Percentiles rank a stretch among this genome's conserved stretches.
Evolutionary conservation across 768 basidiomycete species (phyloP).

Genomic region (Boletus eberwhitei): DNA sequence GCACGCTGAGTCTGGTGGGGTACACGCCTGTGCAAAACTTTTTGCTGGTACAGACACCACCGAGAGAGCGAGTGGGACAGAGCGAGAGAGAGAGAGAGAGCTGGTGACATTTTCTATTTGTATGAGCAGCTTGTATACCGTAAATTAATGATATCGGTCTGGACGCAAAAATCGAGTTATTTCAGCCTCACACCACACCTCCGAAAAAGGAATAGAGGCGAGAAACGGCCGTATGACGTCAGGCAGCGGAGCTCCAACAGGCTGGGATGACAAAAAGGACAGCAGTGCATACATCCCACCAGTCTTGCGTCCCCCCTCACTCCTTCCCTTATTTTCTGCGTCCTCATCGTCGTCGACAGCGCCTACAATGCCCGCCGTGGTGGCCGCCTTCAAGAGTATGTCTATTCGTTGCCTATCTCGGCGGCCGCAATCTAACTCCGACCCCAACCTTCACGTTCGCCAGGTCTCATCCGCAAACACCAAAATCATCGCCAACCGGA

Average conservation of each 20-base stretch:
- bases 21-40: conserved; percentile 76
- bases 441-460: conserved; percentile 17
- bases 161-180: not conserved
- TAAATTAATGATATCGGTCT: not conserved
- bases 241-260: conserved; percentile 33
- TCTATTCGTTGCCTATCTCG: conserved; percentile 8
- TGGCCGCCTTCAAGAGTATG: conserved; percentile 87
- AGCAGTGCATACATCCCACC: conserved; percentile 11
- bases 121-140: too few species aligned
- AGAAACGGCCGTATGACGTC: conserved; percentile 28
- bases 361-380: conserved; percentile 61
- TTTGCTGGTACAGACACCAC: conserved; percentile 64
- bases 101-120: not conserved
- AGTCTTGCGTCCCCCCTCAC: conserved; percentile 1
- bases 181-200: not conserved
- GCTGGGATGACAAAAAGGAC: conserved; percentile 31
- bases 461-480: conserved; percentile 76
- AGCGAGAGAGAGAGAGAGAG: conserved; percentile 33
- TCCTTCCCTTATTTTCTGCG: not conserved
- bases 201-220: conserved; percentile 10
- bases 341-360: conserved; percentile 8
- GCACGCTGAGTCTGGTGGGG: conserved; percentile 59
- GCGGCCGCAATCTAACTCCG: conserved; percentile 16
- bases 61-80: conserved; percentile 43
- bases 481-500: conserved; percentile 55